Base-by-base conservation (phyloP, 73 alveolate species). In the Symbiodinium pilosum region DNA sequence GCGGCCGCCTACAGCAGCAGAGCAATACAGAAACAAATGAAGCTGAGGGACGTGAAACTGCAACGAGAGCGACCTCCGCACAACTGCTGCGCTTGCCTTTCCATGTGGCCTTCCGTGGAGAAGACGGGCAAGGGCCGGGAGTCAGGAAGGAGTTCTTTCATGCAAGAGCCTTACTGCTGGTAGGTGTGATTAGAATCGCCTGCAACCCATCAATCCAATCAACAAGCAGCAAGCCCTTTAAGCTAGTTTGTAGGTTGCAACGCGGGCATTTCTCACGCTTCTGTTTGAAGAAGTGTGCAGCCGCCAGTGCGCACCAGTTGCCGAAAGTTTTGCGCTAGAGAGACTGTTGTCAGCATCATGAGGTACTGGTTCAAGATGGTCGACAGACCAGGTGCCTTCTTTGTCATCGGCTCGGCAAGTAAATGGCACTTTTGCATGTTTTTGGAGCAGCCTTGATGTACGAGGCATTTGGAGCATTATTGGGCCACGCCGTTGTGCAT, bases 401-500 rank as follows among this genome's bases (percentile, higher is more conserved):
- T 64, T 64, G 81, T 38, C 81, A 28, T 28, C 81, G 38, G 34
- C 81, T 64, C 73, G 28, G 73, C 34, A 54, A 54, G 73, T 54
- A 24, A 24, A 26, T n/a, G 28, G 34, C 73, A 54, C 3, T 26
- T 54, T 54, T n/a, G n/a, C n/a, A n/a, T 47, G 59, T 47, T 14
- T 9, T 9, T 47, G 59, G 21, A 6, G 6, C 59, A 47, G 59
- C 81, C 24, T n/a, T n/a, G 41, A 28, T 64, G 81, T 38, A 9
- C 81, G 30, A 64, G 81, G 81, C 81, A 64, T 64, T 64, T 64
- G 81, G 81, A 64, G 81, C 81, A 0, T 14, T 64, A 38, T 38
- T 64, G 81, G 81, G 81, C 81, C 81, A 64, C 81, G 81, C 81
- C 81, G 30, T 64, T 14, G 81, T 64, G 81, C 81, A 64, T 64